Evolutionary conservation across 306 rosid genomes (phyloP).

Genomic region (Vicia faba): DNA sequence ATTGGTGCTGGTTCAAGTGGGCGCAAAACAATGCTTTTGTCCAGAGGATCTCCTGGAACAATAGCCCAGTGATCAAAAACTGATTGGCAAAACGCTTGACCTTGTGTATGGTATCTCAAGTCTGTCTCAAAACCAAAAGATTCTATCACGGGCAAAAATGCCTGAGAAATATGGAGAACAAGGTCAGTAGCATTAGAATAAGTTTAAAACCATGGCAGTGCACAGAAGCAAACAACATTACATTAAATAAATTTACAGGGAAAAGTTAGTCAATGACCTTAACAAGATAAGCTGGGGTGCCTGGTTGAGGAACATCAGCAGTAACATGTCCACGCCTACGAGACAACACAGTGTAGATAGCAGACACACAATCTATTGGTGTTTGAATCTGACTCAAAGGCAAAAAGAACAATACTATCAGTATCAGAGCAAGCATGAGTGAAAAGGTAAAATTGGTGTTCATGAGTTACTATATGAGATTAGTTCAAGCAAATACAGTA

Average conservation of each 20-base stretch:
- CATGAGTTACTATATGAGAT: background rate
- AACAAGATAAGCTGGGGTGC: conserved; percentile 90
- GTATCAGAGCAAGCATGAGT: conserved; percentile 30
- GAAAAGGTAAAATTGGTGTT: conserved; percentile 19
- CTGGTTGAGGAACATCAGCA: conserved; percentile 99
- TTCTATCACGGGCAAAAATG: conserved; percentile 94
- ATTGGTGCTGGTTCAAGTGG: conserved; percentile 99
- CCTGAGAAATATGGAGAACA: conserved; percentile 56
- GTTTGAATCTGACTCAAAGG: conserved; percentile 84
- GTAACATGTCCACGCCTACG: conserved; percentile 99
- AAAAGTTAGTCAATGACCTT: conserved; percentile 62
- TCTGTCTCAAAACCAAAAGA: conserved; percentile 98
- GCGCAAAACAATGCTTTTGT: conserved; percentile 89
- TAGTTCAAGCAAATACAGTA: background rate
- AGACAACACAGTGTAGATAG: conserved; percentile 94
- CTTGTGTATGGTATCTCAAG: conserved; percentile 96
- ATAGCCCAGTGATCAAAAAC: conserved; percentile 98
- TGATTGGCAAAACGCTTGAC: conserved; percentile 90
- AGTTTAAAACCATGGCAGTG: background rate
- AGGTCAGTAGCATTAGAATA: conserved; percentile 20
- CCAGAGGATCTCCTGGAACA: conserved; percentile 98
- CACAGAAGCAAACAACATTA: conserved; percentile 4
- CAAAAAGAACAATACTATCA: conserved; percentile 30
- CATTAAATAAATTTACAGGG: background rate
- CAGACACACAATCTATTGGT: conserved; percentile 96